A percentile compares a stretch with the other conserved stretches of the same genome.
These are phyloP conservation scores for Pleurotus tuber-regium DNA, from an alignment of 768 basidiomycete species.

Conservation along the genomic window DNA sequence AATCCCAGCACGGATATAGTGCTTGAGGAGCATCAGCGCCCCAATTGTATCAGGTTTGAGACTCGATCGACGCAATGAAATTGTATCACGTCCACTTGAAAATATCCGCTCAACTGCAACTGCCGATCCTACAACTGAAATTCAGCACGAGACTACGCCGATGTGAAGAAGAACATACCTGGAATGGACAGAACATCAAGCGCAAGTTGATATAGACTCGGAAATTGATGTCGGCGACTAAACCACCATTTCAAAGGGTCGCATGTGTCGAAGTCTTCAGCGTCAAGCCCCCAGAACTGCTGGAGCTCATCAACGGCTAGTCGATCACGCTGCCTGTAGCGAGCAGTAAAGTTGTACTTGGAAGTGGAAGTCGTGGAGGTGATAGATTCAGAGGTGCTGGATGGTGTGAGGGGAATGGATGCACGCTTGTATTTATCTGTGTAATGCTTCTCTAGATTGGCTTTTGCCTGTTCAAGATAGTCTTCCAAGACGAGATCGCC, in stretches of 20 bases:
- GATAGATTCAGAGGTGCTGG: no score
- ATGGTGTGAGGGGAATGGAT: background rate
- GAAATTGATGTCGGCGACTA: slow-evolving; percentile 17
- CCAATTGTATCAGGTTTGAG: slow-evolving; percentile 26
- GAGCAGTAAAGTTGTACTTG: no score
- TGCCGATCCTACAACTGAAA: slow-evolving; percentile 25
- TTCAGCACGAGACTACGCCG: background rate
- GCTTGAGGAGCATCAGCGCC: slow-evolving; percentile 26
- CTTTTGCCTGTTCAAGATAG: slow-evolving; percentile 17
- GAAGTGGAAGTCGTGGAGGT: no score
- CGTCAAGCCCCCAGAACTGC: slow-evolving; percentile 15
- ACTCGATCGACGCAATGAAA: slow-evolving; percentile 27
- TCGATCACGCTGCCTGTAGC: no score
- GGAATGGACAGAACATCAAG: slow-evolving; percentile 20
- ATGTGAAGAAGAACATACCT: slow-evolving; percentile 15
- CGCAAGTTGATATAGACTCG: slow-evolving; percentile 17
- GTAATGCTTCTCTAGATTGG: slow-evolving; percentile 11
- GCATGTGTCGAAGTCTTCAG: slow-evolving; percentile 14
- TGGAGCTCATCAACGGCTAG: slow-evolving; percentile 11
- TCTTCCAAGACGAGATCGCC: slow-evolving; percentile 18
- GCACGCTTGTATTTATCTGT: slow-evolving; percentile 8
- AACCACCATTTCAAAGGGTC: slow-evolving; percentile 21
- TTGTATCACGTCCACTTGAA: slow-evolving; percentile 29
- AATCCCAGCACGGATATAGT: no score
- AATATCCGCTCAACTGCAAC: slow-evolving; percentile 31